Base-by-base conservation (phyloP, 352 stramenopile species). In the Aphanomyces astaci region DNA sequence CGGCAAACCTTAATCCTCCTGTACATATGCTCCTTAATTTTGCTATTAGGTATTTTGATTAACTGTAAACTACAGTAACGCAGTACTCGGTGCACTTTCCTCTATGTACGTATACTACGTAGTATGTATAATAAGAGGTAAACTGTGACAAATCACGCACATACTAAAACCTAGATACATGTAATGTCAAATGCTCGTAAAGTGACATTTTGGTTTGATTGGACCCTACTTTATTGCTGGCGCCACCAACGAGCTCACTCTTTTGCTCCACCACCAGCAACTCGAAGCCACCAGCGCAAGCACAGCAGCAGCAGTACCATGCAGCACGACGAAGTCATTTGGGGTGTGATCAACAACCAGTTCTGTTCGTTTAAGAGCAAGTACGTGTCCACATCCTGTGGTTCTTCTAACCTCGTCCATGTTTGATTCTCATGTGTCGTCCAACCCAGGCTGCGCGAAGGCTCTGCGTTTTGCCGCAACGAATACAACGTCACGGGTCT, bases 281-380 rank as follows among this genome's bases (percentile, higher is more conserved):
- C 9, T 9, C 17, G 39, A 46, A 9, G 9, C 39, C 13, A 53
- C 45, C 4, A 53, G 45, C 39, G 24, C 13, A n/a, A 24, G 45
- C 19, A n/a, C 9, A 9, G 9, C 13, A 24, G 9, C 9, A 32
- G 46, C 64, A 25, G 3, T 54, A 82, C 71, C 59, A 97, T 97
- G 90, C 88, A 97, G 78, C 87, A 97, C 75, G 97, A 99, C 78
- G 96, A 99, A 84, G 88, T 99, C 52, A 99, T 99, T 74, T 99
- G 97, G 97, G 78, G 96, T 71, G 88, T 98, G 60, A 98, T 99
- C 76, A 98, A 97, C 72, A 90, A 98, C 76, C 87, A 98, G 77
- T 98, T 99, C 76, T 99, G 97, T 85, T 98, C 95, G 46, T 99
- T 98, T 84, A 99, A 99, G 88, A 96, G 85, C 72, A 98, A 97